Base-by-base conservation (phyloP, 2,329 filamentous ascomycete species). In the Penicillium sp. region DNA sequence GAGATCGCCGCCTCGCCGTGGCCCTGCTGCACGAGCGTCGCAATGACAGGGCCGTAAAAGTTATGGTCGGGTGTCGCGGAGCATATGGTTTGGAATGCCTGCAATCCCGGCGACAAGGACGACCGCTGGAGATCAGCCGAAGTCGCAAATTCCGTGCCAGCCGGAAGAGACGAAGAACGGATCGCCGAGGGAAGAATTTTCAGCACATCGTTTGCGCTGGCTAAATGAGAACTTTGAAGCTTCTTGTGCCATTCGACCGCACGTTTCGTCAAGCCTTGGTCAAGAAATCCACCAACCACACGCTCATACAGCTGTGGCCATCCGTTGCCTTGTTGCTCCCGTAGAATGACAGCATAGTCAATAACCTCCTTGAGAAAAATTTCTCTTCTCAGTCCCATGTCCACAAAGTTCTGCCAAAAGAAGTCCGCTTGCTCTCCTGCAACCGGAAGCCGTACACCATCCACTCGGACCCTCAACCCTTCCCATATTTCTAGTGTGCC, bases 21-120 rank as follows among this genome's bases (percentile, higher is more conserved):
- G 25, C 73, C 69, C 35, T 67, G 64, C 7, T 67, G 60, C 60
- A 76, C 72, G 2, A 82, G 63, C 18, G 60, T 58, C 16, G 74
- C 67, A 27, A 82, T 71, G n/a, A 77, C 63, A 25, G 66, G 68
- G 3, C 65, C 65, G 59, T 82, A 82, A 9, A 79, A 70, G 41
- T 71, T 71, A 46, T 73, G 72, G 41, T 71, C 66, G 6, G 67
- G 58, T 12, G 68, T 66, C 12, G 69, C 54, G 18, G 66, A 62
- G 59, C 80, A 81, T 23, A 82, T 74, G 9, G 62, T 63, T 42
- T 70, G 71, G 47, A 82, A 73, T 0, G 68, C 65, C 34, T 64
- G 60, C 29, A 78, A 38, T 12, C 70, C 68, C 7, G 57, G 48
- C 18, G 59, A 56, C 9, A 61, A 47, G 44, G 51, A 39, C 6